Base-by-base conservation (phyloP, 2,329 filamentous ascomycete genomes). In the Aspergillus eucalypticola region DNA sequence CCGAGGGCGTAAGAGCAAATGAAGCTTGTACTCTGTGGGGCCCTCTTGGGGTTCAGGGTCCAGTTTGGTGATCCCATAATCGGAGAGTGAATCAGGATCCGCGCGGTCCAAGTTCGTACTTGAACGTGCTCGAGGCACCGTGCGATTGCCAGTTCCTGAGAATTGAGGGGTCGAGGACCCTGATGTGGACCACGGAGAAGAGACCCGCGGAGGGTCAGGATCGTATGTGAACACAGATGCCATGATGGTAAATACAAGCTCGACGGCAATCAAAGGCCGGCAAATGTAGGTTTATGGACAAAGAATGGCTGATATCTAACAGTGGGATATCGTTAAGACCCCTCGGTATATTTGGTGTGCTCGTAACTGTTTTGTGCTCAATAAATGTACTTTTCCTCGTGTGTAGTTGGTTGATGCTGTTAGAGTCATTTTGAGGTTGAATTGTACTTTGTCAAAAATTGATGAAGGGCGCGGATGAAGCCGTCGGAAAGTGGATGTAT, bases 151-250 rank as follows among this genome's bases (percentile, higher is more conserved):
- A 60, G 67, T 57, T 60, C 68, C 56, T 56, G 65, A 67, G 57
- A 66, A 59, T 65, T 77, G 75, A 44, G 76, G 76, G 27, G 76
- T 79, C 44, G 72, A 76, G 13, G 78, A 74, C 57, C 78, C 78
- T 39, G 88, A 84, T 10, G 82, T 86, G 54, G 89, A 84, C 95
- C 95, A 99, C 15, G 95, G 95, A 17, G 94, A 98, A 13, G 90
- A 89, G 38, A 98, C 92, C 74, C 91, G 83, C 2, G 91, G 91
- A 49, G 92, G 91, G 66, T 96, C 90, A 2, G 91, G 88, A 63
- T 97, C 92, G 73, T 91, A 99, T 0, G 94, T 97, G 75, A 99
- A 99, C 67, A 99, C 91, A 11, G 94, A 97, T 60, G 95, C 94
- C 91, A 95, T 96, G 63, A 13, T 68, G 39, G 29, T 13, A 23